phyloP scores from a whole-genome alignment of 306 rosid species.

The Mimosa pudica region DNA sequence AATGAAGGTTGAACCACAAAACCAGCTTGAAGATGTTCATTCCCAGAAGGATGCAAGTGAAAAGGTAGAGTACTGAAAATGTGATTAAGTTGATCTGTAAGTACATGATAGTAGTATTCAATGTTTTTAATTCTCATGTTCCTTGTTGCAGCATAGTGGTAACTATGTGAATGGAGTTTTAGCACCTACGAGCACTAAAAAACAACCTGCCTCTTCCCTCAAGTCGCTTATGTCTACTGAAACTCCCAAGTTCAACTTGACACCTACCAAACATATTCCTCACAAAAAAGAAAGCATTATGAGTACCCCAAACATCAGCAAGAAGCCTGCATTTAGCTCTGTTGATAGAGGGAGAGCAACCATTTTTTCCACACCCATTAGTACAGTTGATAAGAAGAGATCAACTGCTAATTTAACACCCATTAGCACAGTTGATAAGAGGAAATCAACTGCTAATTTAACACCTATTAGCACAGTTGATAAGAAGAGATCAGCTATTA shows the following conservation, averaged over 20 bases:
- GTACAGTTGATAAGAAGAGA: conserved; percentile 52
- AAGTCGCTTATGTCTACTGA: conserved; percentile 40
- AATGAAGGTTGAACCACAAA: conserved; percentile 45
- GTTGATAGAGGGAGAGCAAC: conserved; percentile 34
- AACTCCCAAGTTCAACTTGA: conserved; percentile 52
- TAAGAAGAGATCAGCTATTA: conserved; percentile 60
- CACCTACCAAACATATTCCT: conserved; percentile 54
- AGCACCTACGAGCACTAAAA: conserved; percentile 48
- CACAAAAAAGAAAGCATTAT: conserved; percentile 41
- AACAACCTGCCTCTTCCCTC: conserved; percentile 52
- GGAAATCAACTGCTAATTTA: conserved; percentile 59
- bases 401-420: background rate
- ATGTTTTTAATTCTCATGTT: background rate
- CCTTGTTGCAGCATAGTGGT: conserved; percentile 41
- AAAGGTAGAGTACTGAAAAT: conserved; percentile 37
- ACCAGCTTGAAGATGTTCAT: conserved; percentile 43
- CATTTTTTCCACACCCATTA: background rate
- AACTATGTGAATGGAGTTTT: conserved; percentile 44
- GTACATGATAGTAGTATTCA: background rate
- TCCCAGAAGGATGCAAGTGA: conserved; percentile 34
- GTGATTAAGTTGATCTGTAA: background rate
- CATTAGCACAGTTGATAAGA: conserved; percentile 51
- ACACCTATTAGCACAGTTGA: conserved; percentile 75
- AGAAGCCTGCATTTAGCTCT: conserved; percentile 36
- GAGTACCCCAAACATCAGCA: conserved; percentile 60